Percentiles rank a stretch among this genome's conserved stretches.
phyloP scores from a whole-genome alignment of 2,329 filamentous ascomycete species.

The Fulvia fulva region DNA sequence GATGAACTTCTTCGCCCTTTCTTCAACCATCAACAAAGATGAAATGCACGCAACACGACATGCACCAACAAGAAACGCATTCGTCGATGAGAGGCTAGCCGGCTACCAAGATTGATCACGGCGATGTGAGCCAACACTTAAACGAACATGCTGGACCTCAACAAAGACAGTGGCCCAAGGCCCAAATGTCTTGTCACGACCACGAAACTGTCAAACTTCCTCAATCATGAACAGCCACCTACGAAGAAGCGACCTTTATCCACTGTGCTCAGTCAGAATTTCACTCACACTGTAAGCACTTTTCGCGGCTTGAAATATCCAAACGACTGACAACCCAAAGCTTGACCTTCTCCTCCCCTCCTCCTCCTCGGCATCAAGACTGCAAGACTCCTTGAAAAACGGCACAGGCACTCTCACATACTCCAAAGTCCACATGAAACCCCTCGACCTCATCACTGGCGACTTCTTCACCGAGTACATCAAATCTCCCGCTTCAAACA shows the following conservation, averaged over 20 bases:
- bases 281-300: constrained; percentile 63
- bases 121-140: too few relatives aligned
- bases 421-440: constrained; percentile 66
- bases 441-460: constrained; percentile 66
- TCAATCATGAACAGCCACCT: constrained; percentile 67
- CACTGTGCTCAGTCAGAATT: constrained; percentile 60
- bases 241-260: constrained; percentile 73
- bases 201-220: constrained; percentile 60
- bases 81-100: too few relatives aligned
- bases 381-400: constrained; percentile 11
- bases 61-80: too few relatives aligned
- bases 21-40: too few relatives aligned
- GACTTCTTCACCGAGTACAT: constrained; percentile 82
- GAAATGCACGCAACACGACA: too few relatives aligned
- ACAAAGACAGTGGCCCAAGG: constrained; percentile 14
- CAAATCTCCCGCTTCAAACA: constrained; percentile 53
- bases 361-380: constrained; percentile 3
- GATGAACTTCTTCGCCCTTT: too few relatives aligned
- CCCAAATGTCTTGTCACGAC: constrained; percentile 71
- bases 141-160: constrained; percentile 19
- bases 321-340: constrained; percentile 36
- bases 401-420: constrained; percentile 48
- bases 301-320: too few relatives aligned
- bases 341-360: constrained; percentile 68
- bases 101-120: too few relatives aligned